Percentiles rank a stretch among this genome's conserved stretches.
phyloP scores from a whole-genome alignment of 208 protist genomes.

The Trypanosoma platydactyli region DNA sequence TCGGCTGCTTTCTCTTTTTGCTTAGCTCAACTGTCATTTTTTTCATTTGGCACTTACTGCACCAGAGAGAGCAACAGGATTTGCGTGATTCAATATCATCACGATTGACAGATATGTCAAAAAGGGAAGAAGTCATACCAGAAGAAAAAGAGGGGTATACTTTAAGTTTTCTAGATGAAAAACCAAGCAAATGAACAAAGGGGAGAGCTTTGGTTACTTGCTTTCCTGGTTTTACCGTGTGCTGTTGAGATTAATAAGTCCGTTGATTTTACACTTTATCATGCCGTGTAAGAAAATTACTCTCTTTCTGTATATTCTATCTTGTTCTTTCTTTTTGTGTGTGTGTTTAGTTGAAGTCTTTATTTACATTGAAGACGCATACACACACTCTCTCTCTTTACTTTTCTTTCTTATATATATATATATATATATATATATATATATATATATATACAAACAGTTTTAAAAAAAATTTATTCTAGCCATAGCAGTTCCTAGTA shows the following conservation, averaged over 20 bases:
- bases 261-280: background rate
- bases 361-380: background rate
- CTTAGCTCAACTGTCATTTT: conserved; percentile 38
- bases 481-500: conserved; percentile 20
- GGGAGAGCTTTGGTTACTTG: background rate
- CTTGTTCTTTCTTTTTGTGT: too few relatives aligned
- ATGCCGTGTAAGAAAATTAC: background rate
- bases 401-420: conserved; percentile 17
- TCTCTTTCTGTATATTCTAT: too few relatives aligned
- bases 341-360: background rate
- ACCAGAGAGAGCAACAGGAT: background rate
- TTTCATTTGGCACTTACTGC: conserved; percentile 32
- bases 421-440: background rate
- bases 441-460: conserved; percentile 1
- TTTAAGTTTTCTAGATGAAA: too few relatives aligned
- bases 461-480: conserved; percentile 15
- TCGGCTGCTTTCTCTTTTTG: conserved; percentile 43
- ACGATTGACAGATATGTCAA: too few relatives aligned
- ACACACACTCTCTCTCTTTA: too few relatives aligned
- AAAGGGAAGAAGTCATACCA: conserved; percentile 10
- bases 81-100: background rate
- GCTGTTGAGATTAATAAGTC: too few relatives aligned
- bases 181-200: background rate
- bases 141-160: conserved; percentile 6
- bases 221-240: background rate